These are phyloP conservation scores for Ostreobium quekettii DNA, from an alignment of 139 green algal genomes.

Conservation along the genomic window DNA sequence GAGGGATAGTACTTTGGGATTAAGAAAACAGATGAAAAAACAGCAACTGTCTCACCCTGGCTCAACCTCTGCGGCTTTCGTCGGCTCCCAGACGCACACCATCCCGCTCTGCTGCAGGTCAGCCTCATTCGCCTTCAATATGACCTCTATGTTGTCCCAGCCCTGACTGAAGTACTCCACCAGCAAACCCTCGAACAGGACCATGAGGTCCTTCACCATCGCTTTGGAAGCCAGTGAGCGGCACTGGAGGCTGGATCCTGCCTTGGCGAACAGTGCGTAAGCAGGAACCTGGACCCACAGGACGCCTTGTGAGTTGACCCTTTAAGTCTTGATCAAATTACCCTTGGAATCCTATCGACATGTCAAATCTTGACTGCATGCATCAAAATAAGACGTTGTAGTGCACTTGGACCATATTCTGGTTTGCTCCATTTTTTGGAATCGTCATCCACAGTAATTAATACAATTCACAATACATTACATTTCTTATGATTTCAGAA, in stretches of 20 bases:
- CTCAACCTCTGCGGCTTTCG: not conserved
- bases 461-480: no score
- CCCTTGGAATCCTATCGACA: no score
- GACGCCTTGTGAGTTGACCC: no score
- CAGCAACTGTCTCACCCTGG: not conserved
- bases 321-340: no score
- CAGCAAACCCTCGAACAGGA: slow-evolving; percentile 32
- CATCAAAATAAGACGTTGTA: not conserved
- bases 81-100: not conserved
- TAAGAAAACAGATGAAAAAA: not conserved
- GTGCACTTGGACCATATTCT: no score
- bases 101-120: slow-evolving; percentile 2
- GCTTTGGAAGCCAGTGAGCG: not conserved
- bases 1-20: not conserved
- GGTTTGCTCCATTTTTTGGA: no score
- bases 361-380: not conserved
- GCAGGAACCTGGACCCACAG: no score
- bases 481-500: no score
- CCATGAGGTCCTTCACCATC: slow-evolving; percentile 22
- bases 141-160: slow-evolving; percentile 28
- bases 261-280: not conserved
- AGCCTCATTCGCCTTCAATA: slow-evolving; percentile 18
- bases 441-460: no score
- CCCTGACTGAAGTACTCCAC: slow-evolving; percentile 35
- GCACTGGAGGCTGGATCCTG: not conserved